phyloP scores from a whole-genome alignment of 257 asterid species.

The Ehretia macrophylla region DNA sequence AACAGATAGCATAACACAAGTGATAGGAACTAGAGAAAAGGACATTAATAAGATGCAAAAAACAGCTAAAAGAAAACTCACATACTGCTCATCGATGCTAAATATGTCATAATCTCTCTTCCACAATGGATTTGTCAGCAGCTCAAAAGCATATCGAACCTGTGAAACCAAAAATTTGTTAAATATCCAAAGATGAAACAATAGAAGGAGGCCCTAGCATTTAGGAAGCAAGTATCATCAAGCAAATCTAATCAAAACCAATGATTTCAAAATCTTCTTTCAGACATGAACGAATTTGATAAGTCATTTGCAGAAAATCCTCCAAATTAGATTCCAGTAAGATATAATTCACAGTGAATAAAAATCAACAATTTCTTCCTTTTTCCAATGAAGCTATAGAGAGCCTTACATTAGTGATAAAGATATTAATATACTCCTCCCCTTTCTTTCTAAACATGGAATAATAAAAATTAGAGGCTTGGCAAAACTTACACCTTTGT shows the following conservation, averaged over 20 bases:
- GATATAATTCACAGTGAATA: not conserved
- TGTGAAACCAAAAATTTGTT: slow-evolving; percentile 33
- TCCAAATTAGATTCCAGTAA: not conserved
- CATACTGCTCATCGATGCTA: slow-evolving; percentile 70
- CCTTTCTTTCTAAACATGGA: too few species aligned
- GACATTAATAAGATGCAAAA: not conserved
- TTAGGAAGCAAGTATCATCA: not conserved
- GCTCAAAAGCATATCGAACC: slow-evolving; percentile 91
- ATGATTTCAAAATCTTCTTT: not conserved
- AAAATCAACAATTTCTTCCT: not conserved
- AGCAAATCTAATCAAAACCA: not conserved
- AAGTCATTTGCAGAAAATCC: not conserved
- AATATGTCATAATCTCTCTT: slow-evolving; percentile 89
- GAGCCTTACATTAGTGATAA: too few species aligned
- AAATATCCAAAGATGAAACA: not conserved
- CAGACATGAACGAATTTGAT: too few species aligned
- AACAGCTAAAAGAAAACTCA: slow-evolving; percentile 30
- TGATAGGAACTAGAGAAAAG: not conserved
- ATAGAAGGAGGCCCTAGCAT: not conserved
- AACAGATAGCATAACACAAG: not conserved
- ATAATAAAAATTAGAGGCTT: too few species aligned
- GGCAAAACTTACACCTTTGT: too few species aligned
- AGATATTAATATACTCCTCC: too few species aligned
- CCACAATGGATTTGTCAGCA: slow-evolving; percentile 72
- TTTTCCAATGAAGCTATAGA: too few species aligned